Conservation (phyloP, 2,329 filamentous ascomycete genomes). For the Aspergillus sp. region DNA sequence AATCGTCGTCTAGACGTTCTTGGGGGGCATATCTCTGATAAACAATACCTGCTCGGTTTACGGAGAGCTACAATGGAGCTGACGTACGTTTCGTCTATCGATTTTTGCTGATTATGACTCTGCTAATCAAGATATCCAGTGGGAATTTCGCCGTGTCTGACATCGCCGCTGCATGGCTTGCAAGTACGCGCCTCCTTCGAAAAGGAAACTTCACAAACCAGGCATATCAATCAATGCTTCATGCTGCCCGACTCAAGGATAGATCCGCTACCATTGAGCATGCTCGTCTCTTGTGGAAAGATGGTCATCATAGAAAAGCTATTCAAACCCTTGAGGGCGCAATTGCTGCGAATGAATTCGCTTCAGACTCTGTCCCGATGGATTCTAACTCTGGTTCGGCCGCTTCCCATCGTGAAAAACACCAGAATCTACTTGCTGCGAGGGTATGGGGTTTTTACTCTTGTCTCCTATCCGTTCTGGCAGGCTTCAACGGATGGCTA, state of each 20-base stretch:
- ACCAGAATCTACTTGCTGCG: slow-evolving; percentile 52
- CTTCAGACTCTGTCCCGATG: slow-evolving; percentile 41
- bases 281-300: slow-evolving; percentile 86
- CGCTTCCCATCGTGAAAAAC: slow-evolving; percentile 40
- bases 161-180: slow-evolving; percentile 80
- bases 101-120: slow-evolving; percentile 2
- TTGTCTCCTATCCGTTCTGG: not conserved
- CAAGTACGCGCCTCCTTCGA: slow-evolving; percentile 78
- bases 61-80: slow-evolving; percentile 84
- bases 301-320: slow-evolving; percentile 89
- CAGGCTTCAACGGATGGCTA: slow-evolving; percentile 5
- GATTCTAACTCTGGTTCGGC: slow-evolving; percentile 36
- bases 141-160: slow-evolving; percentile 66
- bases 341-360: slow-evolving; percentile 77
- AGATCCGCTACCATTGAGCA: slow-evolving; percentile 91
- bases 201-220: slow-evolving; percentile 81
- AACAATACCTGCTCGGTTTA: slow-evolving; percentile 86
- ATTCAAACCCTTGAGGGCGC: slow-evolving; percentile 88
- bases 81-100: slow-evolving; percentile 34
- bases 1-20: slow-evolving; percentile 81
- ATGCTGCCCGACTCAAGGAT: slow-evolving; percentile 80
- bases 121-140: slow-evolving; percentile 26
- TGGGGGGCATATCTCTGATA: slow-evolving; percentile 85
- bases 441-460: slow-evolving; percentile 28
- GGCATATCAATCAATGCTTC: slow-evolving; percentile 89